Evolutionary conservation across 768 basidiomycete species (phyloP), one percentile per base, ranked within the genome.

Genomic region (Erythrobasidium yunnanense): DNA sequence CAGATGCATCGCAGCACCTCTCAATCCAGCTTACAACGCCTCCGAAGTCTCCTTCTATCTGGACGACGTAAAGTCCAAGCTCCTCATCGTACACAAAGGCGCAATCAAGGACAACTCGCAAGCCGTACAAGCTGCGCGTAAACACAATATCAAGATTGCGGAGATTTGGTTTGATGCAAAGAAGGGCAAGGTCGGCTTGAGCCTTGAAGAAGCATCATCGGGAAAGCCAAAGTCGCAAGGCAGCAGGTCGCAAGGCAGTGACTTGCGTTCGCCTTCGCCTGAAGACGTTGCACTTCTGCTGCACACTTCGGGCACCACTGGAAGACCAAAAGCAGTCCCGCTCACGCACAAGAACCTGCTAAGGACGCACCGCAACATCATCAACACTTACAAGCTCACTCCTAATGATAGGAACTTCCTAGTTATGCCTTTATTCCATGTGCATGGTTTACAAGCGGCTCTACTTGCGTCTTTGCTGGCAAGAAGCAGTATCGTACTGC

Each of bases 291-390:
- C 81, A 2, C 75, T 84, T 4, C 79, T 84, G n/a, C 73, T 84
- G 35, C 82, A 83, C 68, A 84, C 83, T 1, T 81, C 80, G 34
- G 83, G 83, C 0, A 83, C 83, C 25, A 83, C 81, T 57, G 82
- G 82, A 2, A 78, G 81, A 68, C 78, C 82, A n/a, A 82, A 82
- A 71, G 74, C 81, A 81, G 70, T 65, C 79, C 73, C 27, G 1
- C 18, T 53, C 17, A 72, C 74, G 27, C 77, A 77, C 55, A 68
- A 73, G 35, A 77, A 77, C 70, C 69, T 77, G 8, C 38, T 75
- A 52, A 73, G 74, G 0, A 76, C 77, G 0, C 72, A 75, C 34
- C 47, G 62, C 13, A 77, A 77, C 63, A 75, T 77, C 62, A 62
- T 74, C 47, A 62, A 73, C 22, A 77, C 76, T 5, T 77, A 77